Conservation (phyloP, 768 basidiomycete genomes). For the Collybiopsis confluens region DNA sequence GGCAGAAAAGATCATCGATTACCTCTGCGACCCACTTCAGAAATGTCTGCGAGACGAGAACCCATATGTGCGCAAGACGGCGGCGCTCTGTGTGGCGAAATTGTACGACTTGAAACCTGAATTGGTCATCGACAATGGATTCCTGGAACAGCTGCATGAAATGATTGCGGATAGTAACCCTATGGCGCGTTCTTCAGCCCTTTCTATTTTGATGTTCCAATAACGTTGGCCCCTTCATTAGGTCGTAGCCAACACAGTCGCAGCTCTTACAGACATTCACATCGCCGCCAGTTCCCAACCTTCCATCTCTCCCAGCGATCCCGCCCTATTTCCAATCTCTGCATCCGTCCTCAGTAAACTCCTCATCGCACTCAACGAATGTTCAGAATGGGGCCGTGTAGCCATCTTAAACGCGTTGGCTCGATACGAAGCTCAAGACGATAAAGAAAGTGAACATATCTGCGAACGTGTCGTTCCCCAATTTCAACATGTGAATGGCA, state of each 20-base stretch:
- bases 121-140: constrained; percentile 91
- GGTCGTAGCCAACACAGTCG: constrained; percentile 97
- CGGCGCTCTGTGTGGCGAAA: constrained; percentile 95
- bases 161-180: constrained; percentile 96
- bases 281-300: constrained; percentile 56
- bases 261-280: constrained; percentile 91
- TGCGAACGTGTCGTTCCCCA: constrained; percentile 98
- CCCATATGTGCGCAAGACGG: constrained; percentile 98
- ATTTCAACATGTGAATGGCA: constrained; percentile 95
- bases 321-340: constrained; percentile 81
- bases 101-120: constrained; percentile 96
- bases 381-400: constrained; percentile 98
- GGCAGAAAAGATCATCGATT: constrained; percentile 99
- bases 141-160: constrained; percentile 82
- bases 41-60: constrained; percentile 93
- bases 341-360: constrained; percentile 79
- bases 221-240: constrained; percentile 27
- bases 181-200: constrained; percentile 63
- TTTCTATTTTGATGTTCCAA: background rate
- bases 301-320: constrained; percentile 50
- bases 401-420: constrained; percentile 85
- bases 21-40: constrained; percentile 92
- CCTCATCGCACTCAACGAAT: constrained; percentile 93
- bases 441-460: constrained; percentile 96
- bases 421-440: constrained; percentile 78